These are phyloP conservation scores for Zangia roseola DNA, from an alignment of 768 basidiomycete species.

Conservation along the genomic window DNA sequence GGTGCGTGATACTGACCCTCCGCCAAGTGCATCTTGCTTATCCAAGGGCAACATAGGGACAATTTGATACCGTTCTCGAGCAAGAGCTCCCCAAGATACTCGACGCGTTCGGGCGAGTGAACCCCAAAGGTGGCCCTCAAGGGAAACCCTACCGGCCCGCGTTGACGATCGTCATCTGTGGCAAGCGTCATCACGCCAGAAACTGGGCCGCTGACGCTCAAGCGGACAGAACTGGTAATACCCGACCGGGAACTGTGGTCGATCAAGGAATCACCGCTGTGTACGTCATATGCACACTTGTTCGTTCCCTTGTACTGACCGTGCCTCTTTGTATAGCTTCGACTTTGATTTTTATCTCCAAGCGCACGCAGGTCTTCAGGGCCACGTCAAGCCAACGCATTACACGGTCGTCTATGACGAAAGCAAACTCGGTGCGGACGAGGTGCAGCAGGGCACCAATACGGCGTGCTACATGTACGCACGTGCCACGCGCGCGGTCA, in stretches of 20 bases:
- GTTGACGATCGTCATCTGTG: constrained; percentile 76
- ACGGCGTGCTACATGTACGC: constrained; percentile 73
- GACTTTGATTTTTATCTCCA: constrained; percentile 70
- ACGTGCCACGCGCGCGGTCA: constrained; percentile 81
- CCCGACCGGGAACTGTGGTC: constrained; percentile 75
- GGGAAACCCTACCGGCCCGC: constrained; percentile 53
- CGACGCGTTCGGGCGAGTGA: constrained; percentile 52
- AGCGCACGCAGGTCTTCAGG: constrained; percentile 74
- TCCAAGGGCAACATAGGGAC: constrained; percentile 49
- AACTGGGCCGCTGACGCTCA: constrained; percentile 54
- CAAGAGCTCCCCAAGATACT: constrained; percentile 64
- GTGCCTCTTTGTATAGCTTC: constrained; percentile 36
- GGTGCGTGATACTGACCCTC: constrained; percentile 37
- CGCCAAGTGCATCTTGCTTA: neutral
- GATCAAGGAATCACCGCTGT: constrained; percentile 75
- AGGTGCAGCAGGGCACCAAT: constrained; percentile 72
- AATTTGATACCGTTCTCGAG: constrained; percentile 60
- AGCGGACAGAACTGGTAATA: constrained; percentile 71
- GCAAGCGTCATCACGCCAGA: constrained; percentile 62
- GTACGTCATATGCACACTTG: constrained; percentile 33
- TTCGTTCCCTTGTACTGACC: neutral
- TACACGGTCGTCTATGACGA: constrained; percentile 84
- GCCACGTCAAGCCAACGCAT: constrained; percentile 69
- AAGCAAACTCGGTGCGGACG: constrained; percentile 62
- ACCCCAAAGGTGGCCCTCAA: constrained; percentile 41